phyloP scores from a whole-genome alignment of 2,329 filamentous ascomycete species.

The Talaromyces marneffei region DNA sequence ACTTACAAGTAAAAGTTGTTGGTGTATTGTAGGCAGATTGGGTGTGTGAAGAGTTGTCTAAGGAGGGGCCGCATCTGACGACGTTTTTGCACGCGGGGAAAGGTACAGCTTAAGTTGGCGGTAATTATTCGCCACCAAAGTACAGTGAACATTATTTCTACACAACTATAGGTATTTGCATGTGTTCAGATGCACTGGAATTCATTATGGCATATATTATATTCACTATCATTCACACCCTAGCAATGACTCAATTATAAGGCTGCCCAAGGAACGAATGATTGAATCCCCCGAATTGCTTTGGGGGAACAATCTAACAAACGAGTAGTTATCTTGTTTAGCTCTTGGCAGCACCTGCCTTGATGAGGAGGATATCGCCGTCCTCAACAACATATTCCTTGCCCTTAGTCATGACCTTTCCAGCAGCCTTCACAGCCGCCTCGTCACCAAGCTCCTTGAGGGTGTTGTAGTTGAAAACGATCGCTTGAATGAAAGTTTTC shows the following conservation, averaged over 20 bases:
- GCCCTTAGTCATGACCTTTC: slow-evolving; percentile 97
- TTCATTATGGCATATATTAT: slow-evolving; percentile 7
- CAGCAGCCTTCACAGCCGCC: slow-evolving; percentile 79
- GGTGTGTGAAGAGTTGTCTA: slow-evolving; percentile 17
- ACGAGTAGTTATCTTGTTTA: slow-evolving; percentile 19
- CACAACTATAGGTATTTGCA: neutral
- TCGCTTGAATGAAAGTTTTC: slow-evolving; percentile 96
- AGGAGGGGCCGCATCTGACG: slow-evolving; percentile 11
- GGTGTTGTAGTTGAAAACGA: slow-evolving; percentile 82
- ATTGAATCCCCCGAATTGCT: neutral
- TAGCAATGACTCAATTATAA: neutral
- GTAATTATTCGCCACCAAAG: neutral
- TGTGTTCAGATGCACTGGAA: neutral
- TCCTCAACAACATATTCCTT: slow-evolving; percentile 73
- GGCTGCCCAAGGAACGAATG: neutral
- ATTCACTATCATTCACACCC: slow-evolving; percentile 6
- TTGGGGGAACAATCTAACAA: neutral
- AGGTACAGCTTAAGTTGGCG: slow-evolving; percentile 10
- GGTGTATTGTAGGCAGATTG: neutral
- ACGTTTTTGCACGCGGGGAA: slow-evolving; percentile 22
- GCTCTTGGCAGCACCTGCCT: slow-evolving; percentile 52
- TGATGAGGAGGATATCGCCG: slow-evolving; percentile 71
- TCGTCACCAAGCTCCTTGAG: slow-evolving; percentile 88
- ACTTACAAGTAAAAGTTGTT: neutral
- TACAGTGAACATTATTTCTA: neutral